Evolutionary conservation across 2,329 filamentous ascomycete genomes (phyloP).

Genomic region (Botrytis deweyae): DNA sequence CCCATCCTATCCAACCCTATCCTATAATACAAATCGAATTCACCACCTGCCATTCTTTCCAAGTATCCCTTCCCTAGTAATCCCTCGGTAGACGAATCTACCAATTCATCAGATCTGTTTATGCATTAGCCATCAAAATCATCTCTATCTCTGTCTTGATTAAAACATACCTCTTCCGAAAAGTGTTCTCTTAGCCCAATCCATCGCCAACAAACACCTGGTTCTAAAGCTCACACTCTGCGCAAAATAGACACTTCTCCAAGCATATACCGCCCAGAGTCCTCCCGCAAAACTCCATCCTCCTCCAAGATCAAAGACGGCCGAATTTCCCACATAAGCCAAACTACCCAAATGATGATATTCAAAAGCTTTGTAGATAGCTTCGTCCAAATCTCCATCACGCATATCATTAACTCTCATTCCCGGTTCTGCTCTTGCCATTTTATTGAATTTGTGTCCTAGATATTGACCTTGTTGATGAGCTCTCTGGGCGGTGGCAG

Average conservation of each 20-base stretch:
- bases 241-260: constrained; percentile 95
- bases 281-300: constrained; percentile 80
- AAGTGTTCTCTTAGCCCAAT: constrained; percentile 94
- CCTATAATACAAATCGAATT: background rate
- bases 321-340: constrained; percentile 94
- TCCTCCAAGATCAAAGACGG: constrained; percentile 83
- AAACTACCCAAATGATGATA: constrained; percentile 89
- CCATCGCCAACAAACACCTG: constrained; percentile 87
- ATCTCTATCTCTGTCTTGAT: background rate
- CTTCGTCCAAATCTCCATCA: constrained; percentile 88
- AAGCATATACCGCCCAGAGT: constrained; percentile 89
- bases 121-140: background rate
- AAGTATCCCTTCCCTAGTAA: background rate
- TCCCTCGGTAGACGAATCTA: background rate
- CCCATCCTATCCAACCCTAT: background rate
- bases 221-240: constrained; percentile 95
- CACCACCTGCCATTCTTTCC: background rate
- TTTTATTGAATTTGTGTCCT: constrained; percentile 88
- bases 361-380: constrained; percentile 90
- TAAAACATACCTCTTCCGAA: constrained; percentile 78
- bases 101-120: constrained; percentile 13
- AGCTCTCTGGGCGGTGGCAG: constrained; percentile 92
- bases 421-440: constrained; percentile 74
- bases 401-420: constrained; percentile 76
- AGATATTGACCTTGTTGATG: constrained; percentile 96